phyloP scores from a whole-genome alignment of 768 basidiomycete genomes.

The Stropharia rugosoannulata region DNA sequence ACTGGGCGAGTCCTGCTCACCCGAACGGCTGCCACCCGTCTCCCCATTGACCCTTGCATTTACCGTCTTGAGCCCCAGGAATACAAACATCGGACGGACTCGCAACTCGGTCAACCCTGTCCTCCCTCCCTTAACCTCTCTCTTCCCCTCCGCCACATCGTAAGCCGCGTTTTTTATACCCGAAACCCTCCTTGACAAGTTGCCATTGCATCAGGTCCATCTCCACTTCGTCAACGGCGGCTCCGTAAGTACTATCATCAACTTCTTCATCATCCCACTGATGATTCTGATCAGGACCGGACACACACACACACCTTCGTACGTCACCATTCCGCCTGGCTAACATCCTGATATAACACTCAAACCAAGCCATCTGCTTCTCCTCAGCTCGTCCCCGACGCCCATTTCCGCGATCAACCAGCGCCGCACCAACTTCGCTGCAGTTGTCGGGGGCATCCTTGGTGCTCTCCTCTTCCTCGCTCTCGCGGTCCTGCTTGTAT shows the following conservation, averaged over 20 bases:
- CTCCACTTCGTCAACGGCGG: neutral
- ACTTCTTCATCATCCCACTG: neutral
- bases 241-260: neutral
- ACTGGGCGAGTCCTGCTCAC: constrained; percentile 11
- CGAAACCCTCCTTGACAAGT: neutral
- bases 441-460: constrained; percentile 16
- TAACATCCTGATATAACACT: neutral
- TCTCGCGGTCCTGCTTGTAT: constrained; percentile 12
- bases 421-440: constrained; percentile 12
- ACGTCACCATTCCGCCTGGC: neutral
- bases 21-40: neutral
- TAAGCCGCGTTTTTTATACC: neutral
- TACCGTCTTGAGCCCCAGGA: constrained; percentile 13
- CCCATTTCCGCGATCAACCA: neutral
- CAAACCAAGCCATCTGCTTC: neutral
- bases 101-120: constrained; percentile 13
- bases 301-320: neutral
- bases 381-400: neutral
- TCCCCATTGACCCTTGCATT: neutral
- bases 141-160: neutral
- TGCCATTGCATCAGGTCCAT: neutral
- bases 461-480: constrained; percentile 15
- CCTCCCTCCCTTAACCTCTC: no score
- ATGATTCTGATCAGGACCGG: neutral
- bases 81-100: constrained; percentile 16